A percentile compares a stretch with the other conserved stretches of the same genome.
These are phyloP conservation scores for Funneliformis geosporum DNA, from an alignment of 192 early-diverging fungal species.

Conservation along the genomic window DNA sequence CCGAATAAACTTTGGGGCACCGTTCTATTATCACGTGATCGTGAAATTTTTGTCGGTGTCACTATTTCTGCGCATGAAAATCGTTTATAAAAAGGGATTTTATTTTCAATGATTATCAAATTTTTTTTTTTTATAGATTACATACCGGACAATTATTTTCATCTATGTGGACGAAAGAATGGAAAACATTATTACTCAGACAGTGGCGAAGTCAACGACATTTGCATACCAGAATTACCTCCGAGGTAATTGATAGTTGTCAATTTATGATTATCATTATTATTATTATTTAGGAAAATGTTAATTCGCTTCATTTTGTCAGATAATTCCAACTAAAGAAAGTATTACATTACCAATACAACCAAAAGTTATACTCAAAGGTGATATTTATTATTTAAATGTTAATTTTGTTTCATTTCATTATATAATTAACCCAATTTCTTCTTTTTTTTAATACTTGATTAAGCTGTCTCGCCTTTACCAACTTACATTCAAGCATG, in stretches of 20 bases:
- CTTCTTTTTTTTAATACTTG: neutral
- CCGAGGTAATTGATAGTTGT: neutral
- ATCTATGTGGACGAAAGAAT: neutral
- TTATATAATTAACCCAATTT: neutral
- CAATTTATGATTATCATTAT: neutral
- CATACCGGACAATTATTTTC: neutral
- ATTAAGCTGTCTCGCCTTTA: conserved; percentile 36
- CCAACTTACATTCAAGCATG: conserved; percentile 67
- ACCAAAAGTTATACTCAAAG: neutral
- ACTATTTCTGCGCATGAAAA: too few relatives aligned
- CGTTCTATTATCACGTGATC: too few relatives aligned
- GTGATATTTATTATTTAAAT: neutral
- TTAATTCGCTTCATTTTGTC: neutral
- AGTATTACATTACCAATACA: neutral
- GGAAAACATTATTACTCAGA: neutral
- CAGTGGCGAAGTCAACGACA: neutral
- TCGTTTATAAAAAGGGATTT: too few relatives aligned
- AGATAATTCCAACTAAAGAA: neutral
- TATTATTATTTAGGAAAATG: neutral
- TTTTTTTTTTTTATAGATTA: too few relatives aligned
- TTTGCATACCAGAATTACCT: neutral
- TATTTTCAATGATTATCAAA: too few relatives aligned
- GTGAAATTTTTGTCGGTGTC: too few relatives aligned
- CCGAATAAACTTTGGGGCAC: too few relatives aligned
- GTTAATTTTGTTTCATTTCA: neutral